phyloP scores from a whole-genome alignment of 768 basidiomycete genomes.

The Pholiota molesta region DNA sequence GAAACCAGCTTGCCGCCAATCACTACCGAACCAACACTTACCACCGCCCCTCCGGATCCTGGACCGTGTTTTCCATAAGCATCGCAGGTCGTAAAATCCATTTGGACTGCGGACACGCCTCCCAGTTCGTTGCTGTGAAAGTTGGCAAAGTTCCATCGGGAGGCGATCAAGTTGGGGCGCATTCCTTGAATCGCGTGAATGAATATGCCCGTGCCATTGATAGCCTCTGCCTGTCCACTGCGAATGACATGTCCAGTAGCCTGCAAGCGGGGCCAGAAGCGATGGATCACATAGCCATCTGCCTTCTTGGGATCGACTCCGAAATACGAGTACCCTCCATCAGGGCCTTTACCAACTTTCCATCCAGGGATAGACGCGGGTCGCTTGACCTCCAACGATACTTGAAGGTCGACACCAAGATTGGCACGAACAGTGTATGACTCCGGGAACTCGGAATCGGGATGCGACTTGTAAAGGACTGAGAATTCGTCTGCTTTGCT shows the following conservation, averaged over 20 bases:
- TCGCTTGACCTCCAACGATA: conserved; percentile 74
- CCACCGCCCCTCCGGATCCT: conserved; percentile 81
- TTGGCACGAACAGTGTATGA: conserved; percentile 80
- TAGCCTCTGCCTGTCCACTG: conserved; percentile 59
- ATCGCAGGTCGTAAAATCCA: conserved; percentile 92
- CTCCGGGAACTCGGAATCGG: conserved; percentile 68
- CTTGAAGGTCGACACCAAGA: conserved; percentile 76
- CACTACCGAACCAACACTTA: conserved; percentile 87
- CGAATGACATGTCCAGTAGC: conserved; percentile 69
- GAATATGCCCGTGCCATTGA: conserved; percentile 80
- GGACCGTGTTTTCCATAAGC: conserved; percentile 77
- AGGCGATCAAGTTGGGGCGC: conserved; percentile 91
- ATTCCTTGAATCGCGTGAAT: conserved; percentile 98
- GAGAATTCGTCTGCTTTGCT: conserved; percentile 86
- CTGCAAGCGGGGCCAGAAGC: conserved; percentile 81
- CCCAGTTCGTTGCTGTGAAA: conserved; percentile 80
- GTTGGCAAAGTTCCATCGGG: conserved; percentile 93
- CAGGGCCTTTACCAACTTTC: conserved; percentile 87
- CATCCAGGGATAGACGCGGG: conserved; percentile 78
- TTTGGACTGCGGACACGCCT: conserved; percentile 85
- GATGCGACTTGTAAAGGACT: conserved; percentile 62
- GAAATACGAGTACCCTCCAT: conserved; percentile 90
- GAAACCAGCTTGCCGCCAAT: conserved; percentile 74
- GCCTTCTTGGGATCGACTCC: conserved; percentile 68
- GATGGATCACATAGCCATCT: conserved; percentile 87